Evolutionary conservation across 2,329 filamentous ascomycete genomes (phyloP).

Genomic region (Sclerotinia subarctica): DNA sequence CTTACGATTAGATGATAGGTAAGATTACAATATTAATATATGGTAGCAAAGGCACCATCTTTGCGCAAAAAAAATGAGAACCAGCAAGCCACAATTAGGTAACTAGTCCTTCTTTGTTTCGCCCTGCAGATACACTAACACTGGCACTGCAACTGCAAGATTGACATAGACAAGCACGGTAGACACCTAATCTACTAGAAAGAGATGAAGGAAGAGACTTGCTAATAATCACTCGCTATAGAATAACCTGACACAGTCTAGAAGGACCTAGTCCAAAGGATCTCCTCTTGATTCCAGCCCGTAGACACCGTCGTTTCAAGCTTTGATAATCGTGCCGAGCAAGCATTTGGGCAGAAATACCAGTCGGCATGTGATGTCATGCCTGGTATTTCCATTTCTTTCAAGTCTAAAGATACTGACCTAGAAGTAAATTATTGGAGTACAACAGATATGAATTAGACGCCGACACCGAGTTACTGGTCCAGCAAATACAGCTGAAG

Average conservation of each 20-base stretch:
- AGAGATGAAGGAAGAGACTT: not conserved
- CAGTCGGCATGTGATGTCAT: not conserved
- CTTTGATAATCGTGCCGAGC: not conserved
- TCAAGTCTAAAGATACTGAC: not conserved
- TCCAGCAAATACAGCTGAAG: not conserved
- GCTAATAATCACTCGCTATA: not conserved
- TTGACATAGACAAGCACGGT: not conserved
- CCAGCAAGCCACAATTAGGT: constrained; percentile 1
- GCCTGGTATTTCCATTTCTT: not conserved
- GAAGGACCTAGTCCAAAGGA: not conserved
- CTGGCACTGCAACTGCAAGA: constrained; percentile 2
- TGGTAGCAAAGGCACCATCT: not conserved
- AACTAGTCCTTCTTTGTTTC: constrained; percentile 8
- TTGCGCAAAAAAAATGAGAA: not conserved
- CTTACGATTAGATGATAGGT: not conserved
- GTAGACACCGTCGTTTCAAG: constrained; percentile 10
- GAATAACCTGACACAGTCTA: constrained; percentile 5
- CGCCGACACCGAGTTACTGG: constrained; percentile 7
- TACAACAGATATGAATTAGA: not conserved
- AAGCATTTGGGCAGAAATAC: not conserved
- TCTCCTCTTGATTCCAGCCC: not conserved
- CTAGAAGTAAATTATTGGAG: constrained; percentile 9
- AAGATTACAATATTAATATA: not conserved
- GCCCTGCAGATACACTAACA: not conserved
- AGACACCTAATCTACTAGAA: not conserved